Conservation (phyloP, 495 filamentous ascomycete species). For the Pyrenula aspistea region DNA sequence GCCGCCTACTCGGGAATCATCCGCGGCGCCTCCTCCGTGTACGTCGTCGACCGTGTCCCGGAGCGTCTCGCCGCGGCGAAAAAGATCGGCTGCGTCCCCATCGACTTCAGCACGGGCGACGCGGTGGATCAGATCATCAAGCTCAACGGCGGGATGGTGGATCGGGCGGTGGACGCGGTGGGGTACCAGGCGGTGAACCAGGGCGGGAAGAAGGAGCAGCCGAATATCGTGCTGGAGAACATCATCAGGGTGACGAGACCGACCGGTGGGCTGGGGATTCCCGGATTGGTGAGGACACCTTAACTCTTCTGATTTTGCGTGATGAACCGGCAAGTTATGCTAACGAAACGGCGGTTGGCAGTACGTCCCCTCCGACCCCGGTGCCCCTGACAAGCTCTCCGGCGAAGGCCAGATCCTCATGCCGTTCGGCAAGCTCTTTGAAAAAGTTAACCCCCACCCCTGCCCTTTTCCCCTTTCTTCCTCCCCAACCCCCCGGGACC, state of each 20-base stretch:
- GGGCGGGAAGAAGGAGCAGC: conserved; percentile 26
- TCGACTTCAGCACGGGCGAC: conserved; percentile 26
- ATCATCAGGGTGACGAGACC: conserved; percentile 34
- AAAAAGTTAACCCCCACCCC: conserved; percentile 29
- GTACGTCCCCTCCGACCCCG: conserved; percentile 19
- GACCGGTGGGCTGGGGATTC: conserved; percentile 36
- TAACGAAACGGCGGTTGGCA: background rate
- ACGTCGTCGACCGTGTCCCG: conserved; percentile 41
- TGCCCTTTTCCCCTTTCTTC: background rate
- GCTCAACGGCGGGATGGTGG: conserved; percentile 32
- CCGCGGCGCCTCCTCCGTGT: conserved; percentile 39
- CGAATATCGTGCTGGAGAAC: conserved; percentile 32
- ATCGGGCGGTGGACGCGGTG: conserved; percentile 40
- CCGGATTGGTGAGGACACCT: conserved; percentile 19
- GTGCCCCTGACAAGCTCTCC: conserved; percentile 30
- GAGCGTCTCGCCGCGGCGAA: conserved; percentile 36
- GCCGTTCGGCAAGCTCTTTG: conserved; percentile 48
- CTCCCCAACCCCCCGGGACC: background rate
- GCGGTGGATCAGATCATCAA: conserved; percentile 24
- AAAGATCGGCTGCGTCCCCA: conserved; percentile 35
- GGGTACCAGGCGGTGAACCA: conserved; percentile 39
- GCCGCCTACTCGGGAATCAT: conserved; percentile 41
- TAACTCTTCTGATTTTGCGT: no score
- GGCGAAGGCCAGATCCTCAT: conserved; percentile 42
- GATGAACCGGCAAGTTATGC: no score